Conservation (phyloP, 495 filamentous ascomycete genomes). For the Tuber microsphaerosporum region DNA sequence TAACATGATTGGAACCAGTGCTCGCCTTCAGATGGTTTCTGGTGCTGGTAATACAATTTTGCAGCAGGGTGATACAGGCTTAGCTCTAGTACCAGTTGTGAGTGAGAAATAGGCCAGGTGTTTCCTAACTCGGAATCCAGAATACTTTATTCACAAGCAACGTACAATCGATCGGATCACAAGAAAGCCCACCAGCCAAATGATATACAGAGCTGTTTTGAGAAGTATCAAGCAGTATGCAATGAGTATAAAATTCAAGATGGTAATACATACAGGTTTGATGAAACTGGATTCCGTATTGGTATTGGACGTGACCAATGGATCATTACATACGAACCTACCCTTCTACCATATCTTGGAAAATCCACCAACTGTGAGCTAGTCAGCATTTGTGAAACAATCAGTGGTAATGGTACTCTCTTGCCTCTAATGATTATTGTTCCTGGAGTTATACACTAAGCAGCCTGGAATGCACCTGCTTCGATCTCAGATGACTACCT, state of each 20-base stretch:
- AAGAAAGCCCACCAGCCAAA: slow-evolving; percentile 17
- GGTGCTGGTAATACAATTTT: slow-evolving; percentile 23
- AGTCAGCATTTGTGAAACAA: slow-evolving; percentile 17
- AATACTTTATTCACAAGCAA: too few species aligned
- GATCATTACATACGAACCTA: slow-evolving; percentile 27
- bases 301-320: slow-evolving; percentile 33
- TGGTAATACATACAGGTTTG: slow-evolving; percentile 35
- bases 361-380: slow-evolving; percentile 17
- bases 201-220: slow-evolving; percentile 26
- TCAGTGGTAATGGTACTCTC: slow-evolving; percentile 20
- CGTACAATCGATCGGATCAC: background rate
- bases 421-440: slow-evolving; percentile 25
- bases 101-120: slow-evolving; percentile 19
- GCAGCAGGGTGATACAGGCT: background rate
- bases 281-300: slow-evolving; percentile 39
- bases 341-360: slow-evolving; percentile 7
- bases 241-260: slow-evolving; percentile 15
- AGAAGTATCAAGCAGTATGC: slow-evolving; percentile 4
- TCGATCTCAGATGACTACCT: background rate
- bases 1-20: slow-evolving; percentile 13
- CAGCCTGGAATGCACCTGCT: slow-evolving; percentile 3
- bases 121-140: slow-evolving; percentile 30
- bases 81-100: slow-evolving; percentile 4
- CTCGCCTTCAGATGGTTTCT: slow-evolving; percentile 10
- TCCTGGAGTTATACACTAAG: slow-evolving; percentile 10